Percentiles rank a stretch among this genome's conserved stretches.
Conservation (phyloP, 2,329 filamentous ascomycete species). For the Microcyclospora pomicola region DNA sequence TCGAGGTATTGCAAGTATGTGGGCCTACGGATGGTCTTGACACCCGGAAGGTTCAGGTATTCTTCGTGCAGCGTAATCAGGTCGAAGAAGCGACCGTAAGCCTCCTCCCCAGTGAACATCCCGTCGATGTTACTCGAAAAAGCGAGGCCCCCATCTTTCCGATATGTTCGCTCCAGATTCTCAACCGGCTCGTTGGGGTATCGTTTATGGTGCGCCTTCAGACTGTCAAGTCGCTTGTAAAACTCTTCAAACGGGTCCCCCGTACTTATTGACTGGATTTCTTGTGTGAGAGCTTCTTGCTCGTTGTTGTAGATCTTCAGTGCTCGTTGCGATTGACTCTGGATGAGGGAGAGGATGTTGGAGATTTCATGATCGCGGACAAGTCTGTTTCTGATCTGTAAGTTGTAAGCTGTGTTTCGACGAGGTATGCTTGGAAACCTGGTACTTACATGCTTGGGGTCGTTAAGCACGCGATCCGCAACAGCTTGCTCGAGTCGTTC, state of each 20-base stretch:
- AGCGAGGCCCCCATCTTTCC: constrained; percentile 46
- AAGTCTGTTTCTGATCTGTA: constrained; percentile 71
- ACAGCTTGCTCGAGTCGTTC: constrained; percentile 92
- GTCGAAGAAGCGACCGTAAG: constrained; percentile 85
- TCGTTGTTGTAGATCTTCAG: constrained; percentile 74
- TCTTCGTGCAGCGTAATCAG: constrained; percentile 71
- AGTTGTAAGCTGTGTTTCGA: constrained; percentile 9
- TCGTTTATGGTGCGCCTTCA: constrained; percentile 76
- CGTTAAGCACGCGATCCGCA: constrained; percentile 74
- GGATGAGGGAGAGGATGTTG: constrained; percentile 74
- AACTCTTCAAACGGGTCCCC: constrained; percentile 86
- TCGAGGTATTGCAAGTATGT: constrained; percentile 90
- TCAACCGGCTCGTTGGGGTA: constrained; percentile 94
- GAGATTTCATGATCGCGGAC: constrained; percentile 85
- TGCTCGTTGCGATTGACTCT: constrained; percentile 68
- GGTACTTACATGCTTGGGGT: constrained; percentile 65
- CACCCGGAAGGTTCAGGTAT: constrained; percentile 76
- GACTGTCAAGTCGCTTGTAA: constrained; percentile 66
- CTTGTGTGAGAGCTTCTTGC: constrained; percentile 55
- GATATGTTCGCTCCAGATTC: constrained; percentile 84
- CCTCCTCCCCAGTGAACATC: constrained; percentile 93
- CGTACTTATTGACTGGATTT: constrained; percentile 70
- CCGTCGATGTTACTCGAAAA: constrained; percentile 55
- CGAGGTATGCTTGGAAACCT: constrained; percentile 1
- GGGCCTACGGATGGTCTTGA: constrained; percentile 52